Conservation (phyloP, 148 eudicot species). For the Nepenthes gracilis region DNA sequence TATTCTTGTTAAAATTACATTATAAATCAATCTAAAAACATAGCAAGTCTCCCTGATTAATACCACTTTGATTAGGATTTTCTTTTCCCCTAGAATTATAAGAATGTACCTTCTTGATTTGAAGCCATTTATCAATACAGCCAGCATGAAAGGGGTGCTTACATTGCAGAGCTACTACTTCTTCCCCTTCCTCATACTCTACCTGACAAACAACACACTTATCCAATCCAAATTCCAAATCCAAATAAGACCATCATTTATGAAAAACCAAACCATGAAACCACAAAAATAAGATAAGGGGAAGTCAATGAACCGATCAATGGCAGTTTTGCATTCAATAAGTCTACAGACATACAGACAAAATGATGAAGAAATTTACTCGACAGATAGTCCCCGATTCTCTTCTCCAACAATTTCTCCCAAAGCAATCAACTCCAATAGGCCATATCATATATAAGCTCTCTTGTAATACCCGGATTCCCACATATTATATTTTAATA, state of each 20-base stretch:
- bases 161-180: constrained; percentile 30
- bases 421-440: constrained; percentile 37
- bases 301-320: constrained; percentile 26
- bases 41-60: no score
- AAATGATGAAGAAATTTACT: constrained; percentile 29
- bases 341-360: constrained; percentile 19
- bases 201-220: constrained; percentile 66
- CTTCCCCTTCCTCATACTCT: constrained; percentile 46
- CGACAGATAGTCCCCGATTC: constrained; percentile 35
- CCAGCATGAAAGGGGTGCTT: constrained; percentile 43
- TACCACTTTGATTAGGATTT: no score
- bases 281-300: neutral
- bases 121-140: constrained; percentile 54
- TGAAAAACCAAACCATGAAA: no score
- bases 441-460: no score
- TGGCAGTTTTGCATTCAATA: constrained; percentile 17
- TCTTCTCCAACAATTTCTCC: constrained; percentile 62
- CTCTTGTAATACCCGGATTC: no score
- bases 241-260: neutral
- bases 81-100: no score
- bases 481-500: no score
- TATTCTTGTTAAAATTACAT: no score
- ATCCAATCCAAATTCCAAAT: neutral
- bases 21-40: no score
- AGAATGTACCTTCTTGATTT: constrained; percentile 39